Conservation (phyloP, 768 basidiomycete genomes). For the Leucocoprinus sp. region DNA sequence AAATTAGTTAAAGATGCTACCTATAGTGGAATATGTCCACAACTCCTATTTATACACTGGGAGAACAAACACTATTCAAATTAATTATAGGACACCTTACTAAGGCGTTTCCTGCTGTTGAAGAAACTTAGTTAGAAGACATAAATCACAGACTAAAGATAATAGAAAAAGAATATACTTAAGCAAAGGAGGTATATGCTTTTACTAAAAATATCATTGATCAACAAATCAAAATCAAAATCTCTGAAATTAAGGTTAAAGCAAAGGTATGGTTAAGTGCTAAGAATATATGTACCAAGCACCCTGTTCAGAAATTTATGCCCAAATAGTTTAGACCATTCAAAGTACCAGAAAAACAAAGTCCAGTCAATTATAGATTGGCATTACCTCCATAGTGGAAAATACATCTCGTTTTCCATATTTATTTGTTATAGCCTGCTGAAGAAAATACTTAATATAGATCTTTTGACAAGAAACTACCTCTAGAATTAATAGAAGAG, state of each 20-base stretch:
- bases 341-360: no score
- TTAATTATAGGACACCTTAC: not conserved
- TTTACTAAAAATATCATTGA: no score
- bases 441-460: not conserved
- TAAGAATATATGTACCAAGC: not conserved
- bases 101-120: not conserved
- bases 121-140: not conserved
- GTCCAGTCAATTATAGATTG: not conserved
- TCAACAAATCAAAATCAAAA: no score
- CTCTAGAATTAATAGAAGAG: not conserved
- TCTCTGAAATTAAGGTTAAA: not conserved
- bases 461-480: not conserved
- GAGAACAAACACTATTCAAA: not conserved
- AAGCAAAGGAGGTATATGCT: no score
- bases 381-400: not conserved
- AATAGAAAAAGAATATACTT: no score
- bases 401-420: not conserved
- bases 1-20: not conserved
- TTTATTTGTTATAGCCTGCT: not conserved
- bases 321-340: not conserved
- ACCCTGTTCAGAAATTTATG: not conserved
- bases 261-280: not conserved
- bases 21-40: constrained; percentile 1
- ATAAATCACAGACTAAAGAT: no score
- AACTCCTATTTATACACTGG: not conserved